Base-by-base conservation (phyloP, 169 alveolate genomes). In the Plasmodium gonderi region DNA sequence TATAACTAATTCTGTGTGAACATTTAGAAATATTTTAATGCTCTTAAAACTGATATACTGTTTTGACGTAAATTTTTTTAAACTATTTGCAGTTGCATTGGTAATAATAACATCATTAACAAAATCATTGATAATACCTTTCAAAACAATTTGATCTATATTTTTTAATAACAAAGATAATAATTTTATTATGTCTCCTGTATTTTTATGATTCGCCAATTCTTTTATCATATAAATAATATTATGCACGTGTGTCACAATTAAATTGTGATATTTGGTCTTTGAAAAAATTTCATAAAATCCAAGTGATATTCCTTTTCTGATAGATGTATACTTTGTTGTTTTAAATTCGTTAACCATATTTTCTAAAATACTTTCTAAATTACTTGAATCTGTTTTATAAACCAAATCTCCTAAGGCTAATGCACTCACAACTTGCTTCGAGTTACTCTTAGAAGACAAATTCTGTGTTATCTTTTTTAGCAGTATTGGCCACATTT, bases 401-500 rank as follows among this genome's bases (percentile, higher is more conserved):
- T 26, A 78, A 26, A 78, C 94, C 49, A 90, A 78, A 68, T 90
- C 94, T 2, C 94, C 90, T 69, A 90, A 78, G 2, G 94, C 40
- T 29, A 72, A 77, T 69, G 94, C 94, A 69, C 94, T 90, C 29
- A 90, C 51, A 7, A 65, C 45, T 29, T 90, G 94, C 74, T 90
- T 76, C 14, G 69, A 76, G 12, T 78, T 78, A 90, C 80, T 90
- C 51, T 49, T 90, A 3, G 94, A 90, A 33, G 94, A 90, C 60
- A 90, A 78, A 69, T 90, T 90, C 49, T 90, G 94, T 3, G 94
- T 90, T 17, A 90, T 77, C 69, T 90, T 90, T 60, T 90, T 90
- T 44, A 78, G 51, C 80, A 90, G 72, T 38, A 90, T 78, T 0
- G 94, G 90, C 80, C 90, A 90, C 90, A 90, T 90, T 44, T 90